Evolutionary conservation across 441 rosid species (phyloP), one percentile per base, ranked within the genome.

Genomic region (Metrosideros polymorpha): DNA sequence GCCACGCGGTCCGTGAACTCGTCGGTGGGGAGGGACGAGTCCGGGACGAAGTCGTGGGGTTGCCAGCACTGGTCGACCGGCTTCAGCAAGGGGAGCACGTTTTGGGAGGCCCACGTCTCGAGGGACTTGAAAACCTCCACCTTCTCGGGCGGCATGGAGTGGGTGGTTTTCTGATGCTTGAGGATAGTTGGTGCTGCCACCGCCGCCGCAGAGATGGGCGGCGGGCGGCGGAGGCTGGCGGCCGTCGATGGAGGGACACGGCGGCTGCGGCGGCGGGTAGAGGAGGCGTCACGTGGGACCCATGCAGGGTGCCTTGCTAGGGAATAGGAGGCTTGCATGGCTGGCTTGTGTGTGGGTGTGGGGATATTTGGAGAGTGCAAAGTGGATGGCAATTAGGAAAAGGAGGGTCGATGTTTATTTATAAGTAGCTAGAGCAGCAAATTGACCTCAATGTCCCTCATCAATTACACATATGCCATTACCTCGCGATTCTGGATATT

Each of bases 11-110:
- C 94, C 12, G 85, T 43, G 91, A 94, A 93, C 49, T 92, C 95
- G 12, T 87, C 89, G 24, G 39, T 30, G 4, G 92, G 87, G 10
- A 84, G 39, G 6, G 92, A 13, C 15, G 96, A 91, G 86, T 94
- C 93, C 12, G 97, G 95, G 22, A 95, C 84, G 82, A 94, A 94
- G 9, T 88, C 83, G 49, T 93, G 92, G 24, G 96, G 96, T 61
- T 95, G 95, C 97, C 96, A 95, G 89, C 94, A 94, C 13, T 92
- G 61, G 12, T 94, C 92, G 19, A 94, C 95, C 1, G 95, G 97
- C 89, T 92, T 95, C 7, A 95, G 94, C 2, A 93, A 83, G 4
- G 92, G 92, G 4, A 94, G 76, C 35, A 94, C 88, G 17, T 90
- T 83, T 6, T 89, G 18, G 9, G 88, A 22, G 13, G 96, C 95